These are phyloP conservation scores for Polytolypa hystricis DNA, from an alignment of 2,329 filamentous ascomycete species.

Conservation along the genomic window DNA sequence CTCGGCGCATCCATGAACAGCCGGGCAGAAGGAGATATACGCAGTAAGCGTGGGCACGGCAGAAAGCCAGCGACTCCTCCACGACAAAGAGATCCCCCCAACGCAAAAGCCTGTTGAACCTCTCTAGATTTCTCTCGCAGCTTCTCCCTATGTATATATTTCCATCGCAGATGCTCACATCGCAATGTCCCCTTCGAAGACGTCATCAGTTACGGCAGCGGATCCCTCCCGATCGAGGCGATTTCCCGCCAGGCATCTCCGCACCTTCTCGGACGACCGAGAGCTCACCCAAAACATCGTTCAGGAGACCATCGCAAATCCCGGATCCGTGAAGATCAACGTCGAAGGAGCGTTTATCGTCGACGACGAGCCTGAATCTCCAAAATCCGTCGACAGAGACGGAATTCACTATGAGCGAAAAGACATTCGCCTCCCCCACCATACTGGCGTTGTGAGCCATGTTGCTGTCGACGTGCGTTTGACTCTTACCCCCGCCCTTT, in stretches of 20 bases:
- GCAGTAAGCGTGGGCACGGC: conserved; percentile 35
- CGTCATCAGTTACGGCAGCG: conserved; percentile 13
- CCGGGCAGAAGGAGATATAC: conserved; percentile 36
- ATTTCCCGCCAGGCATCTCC: conserved; percentile 14
- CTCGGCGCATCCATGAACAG: conserved; percentile 13
- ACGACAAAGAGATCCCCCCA: conserved; percentile 1
- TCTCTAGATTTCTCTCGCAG: neutral
- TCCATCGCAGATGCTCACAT: neutral
- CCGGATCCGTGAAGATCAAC: conserved; percentile 78
- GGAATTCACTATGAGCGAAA: conserved; percentile 63
- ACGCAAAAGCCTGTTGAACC: neutral
- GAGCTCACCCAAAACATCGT: conserved; percentile 20
- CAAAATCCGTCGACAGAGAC: conserved; percentile 38
- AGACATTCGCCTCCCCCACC: conserved; percentile 92
- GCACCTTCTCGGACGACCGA: conserved; percentile 17
- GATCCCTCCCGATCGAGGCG: conserved; percentile 14
- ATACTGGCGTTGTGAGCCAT: conserved; percentile 90
- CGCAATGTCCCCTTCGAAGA: conserved; percentile 24
- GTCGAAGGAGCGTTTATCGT: conserved; percentile 95
- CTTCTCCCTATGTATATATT: no score
- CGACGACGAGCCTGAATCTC: conserved; percentile 56
- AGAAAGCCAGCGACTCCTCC: conserved; percentile 8
- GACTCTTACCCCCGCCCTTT: conserved; percentile 11
- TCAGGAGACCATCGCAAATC: conserved; percentile 43
- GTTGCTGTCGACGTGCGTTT: conserved; percentile 81